Evolutionary conservation across 2,329 filamentous ascomycete genomes (phyloP).

Genomic region (Myriosclerotinia curreyana): DNA sequence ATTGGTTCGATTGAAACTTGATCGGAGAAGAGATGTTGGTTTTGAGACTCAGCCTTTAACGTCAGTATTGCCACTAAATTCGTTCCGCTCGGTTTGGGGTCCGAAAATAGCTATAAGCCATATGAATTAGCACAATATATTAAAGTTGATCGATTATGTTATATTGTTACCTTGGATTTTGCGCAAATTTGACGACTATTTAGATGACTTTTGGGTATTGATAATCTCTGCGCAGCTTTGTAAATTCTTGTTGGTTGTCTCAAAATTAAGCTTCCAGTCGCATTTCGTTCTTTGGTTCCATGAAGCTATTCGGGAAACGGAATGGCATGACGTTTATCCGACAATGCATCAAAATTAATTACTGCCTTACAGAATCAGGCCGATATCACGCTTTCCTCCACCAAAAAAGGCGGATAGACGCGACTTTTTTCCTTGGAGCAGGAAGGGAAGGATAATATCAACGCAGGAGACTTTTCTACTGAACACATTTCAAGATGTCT

Average conservation of each 20-base stretch:
- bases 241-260: constrained; percentile 10
- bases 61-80: constrained; percentile 12
- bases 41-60: neutral
- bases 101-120: constrained; percentile 9
- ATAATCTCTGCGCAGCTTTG: neutral
- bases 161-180: neutral
- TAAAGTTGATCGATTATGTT: neutral
- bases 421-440: constrained; percentile 18
- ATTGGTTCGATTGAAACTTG: neutral
- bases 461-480: constrained; percentile 20
- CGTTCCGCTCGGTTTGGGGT: constrained; percentile 2
- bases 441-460: constrained; percentile 20
- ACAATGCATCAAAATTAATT: neutral
- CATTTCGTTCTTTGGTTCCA: constrained; percentile 15
- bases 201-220: neutral
- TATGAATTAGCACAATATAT: constrained; percentile 3
- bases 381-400: neutral
- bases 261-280: constrained; percentile 9
- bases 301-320: constrained; percentile 22
- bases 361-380: constrained; percentile 7
- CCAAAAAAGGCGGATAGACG: constrained; percentile 18
- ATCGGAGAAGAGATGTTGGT: neutral
- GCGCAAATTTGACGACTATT: neutral
- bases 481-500: constrained; percentile 63
- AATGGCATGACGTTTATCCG: constrained; percentile 15